Percentiles rank a stretch among this genome's conserved stretches.
Conservation (phyloP, 1,284 basidiomycete genomes). For the Cryptococcus jaspeensis region DNA sequence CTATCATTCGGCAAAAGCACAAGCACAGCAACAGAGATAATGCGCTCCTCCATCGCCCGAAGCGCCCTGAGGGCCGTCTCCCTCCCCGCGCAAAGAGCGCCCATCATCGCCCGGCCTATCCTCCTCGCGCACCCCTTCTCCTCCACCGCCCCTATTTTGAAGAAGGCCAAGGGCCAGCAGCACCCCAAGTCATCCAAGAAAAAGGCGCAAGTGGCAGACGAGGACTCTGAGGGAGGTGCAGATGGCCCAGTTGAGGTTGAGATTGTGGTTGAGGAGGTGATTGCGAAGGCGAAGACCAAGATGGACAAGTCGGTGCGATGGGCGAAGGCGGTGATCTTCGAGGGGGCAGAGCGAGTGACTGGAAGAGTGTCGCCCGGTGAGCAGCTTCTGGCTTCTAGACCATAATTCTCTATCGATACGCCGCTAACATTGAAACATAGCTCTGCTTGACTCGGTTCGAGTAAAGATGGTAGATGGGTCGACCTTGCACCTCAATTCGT, state of each 20-base stretch:
- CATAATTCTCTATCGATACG: not conserved
- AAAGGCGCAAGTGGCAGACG: slow-evolving; percentile 12
- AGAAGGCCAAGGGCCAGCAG: slow-evolving; percentile 33
- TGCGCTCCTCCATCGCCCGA: slow-evolving; percentile 1
- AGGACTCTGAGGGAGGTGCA: slow-evolving; percentile 14
- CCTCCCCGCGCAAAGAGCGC: not conserved
- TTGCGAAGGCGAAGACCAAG: slow-evolving; percentile 34
- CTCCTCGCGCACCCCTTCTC: slow-evolving; percentile 17
- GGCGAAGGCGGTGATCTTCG: slow-evolving; percentile 43
- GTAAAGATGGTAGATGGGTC: slow-evolving; percentile 35
- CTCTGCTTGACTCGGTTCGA: slow-evolving; percentile 46
- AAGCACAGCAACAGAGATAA: not conserved
- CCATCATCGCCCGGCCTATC: not conserved
- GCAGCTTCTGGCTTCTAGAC: slow-evolving; percentile 6
- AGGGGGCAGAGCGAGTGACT: slow-evolving; percentile 47
- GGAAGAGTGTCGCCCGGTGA: slow-evolving; percentile 47
- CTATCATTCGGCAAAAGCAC: no score
- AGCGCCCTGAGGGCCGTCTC: not conserved
- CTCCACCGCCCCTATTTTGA: slow-evolving; percentile 20
- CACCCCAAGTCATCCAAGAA: slow-evolving; percentile 16
- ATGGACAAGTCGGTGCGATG: slow-evolving; percentile 48
- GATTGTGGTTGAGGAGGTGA: slow-evolving; percentile 19
- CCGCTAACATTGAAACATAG: slow-evolving; percentile 19
- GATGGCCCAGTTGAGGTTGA: slow-evolving; percentile 22
- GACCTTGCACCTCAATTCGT: slow-evolving; percentile 34